Evolutionary conservation across 169 alveolate species (phyloP).

Genomic region (Toxoplasma gondii): DNA sequence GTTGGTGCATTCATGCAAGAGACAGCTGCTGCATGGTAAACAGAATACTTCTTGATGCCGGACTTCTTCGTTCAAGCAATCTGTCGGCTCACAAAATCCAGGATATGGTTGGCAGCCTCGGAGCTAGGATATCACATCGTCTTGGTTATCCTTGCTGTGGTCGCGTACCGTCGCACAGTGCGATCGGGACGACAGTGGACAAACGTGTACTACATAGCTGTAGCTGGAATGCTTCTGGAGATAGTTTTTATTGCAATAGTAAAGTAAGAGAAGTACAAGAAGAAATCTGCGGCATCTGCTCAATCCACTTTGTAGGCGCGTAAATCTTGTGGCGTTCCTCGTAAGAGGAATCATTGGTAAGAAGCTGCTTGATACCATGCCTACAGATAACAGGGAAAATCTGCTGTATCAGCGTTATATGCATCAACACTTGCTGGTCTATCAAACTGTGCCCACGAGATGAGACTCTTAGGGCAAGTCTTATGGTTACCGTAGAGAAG

Average conservation of each 20-base stretch:
- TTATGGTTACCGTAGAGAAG: not conserved
- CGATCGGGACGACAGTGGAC: not conserved
- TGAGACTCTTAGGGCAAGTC: not conserved
- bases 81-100: not conserved
- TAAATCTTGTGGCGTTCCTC: conserved; percentile 59
- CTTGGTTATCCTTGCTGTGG: not conserved
- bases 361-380: not conserved
- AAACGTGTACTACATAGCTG: conserved; percentile 47
- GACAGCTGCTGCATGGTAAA: not conserved
- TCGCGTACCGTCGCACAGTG: not conserved
- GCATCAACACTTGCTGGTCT: not conserved
- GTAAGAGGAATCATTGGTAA: conserved; percentile 59
- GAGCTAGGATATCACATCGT: not conserved
- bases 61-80: not conserved
- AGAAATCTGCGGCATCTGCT: not conserved
- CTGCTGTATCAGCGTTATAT: not conserved
- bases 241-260: conserved; percentile 51
- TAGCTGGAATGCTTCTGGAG: conserved; percentile 65
- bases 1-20: not conserved
- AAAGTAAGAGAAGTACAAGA: not conserved
- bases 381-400: too few relatives aligned
- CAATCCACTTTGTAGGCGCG: conserved; percentile 24
- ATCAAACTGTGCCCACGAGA: conserved; percentile 5
- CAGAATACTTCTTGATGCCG: not conserved
- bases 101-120: not conserved